phyloP scores from a whole-genome alignment of 1,139 yeast species.

The Magnusiomyces clavatus region DNA sequence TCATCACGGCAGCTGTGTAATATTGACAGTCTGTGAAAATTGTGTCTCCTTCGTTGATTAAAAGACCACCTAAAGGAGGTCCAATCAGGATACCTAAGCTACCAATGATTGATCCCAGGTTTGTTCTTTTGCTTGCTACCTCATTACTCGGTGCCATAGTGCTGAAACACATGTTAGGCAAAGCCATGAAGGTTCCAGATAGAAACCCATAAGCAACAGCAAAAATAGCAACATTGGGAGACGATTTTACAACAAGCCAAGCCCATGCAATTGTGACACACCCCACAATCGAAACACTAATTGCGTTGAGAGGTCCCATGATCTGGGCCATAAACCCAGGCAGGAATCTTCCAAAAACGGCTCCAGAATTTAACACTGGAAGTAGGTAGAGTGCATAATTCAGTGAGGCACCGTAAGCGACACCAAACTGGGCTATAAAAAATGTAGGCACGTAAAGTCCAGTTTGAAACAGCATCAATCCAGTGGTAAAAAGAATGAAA shows the following conservation, averaged over 20 bases:
- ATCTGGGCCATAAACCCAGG: conserved; percentile 43
- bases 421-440: conserved; percentile 30
- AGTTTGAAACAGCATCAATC: conserved; percentile 27
- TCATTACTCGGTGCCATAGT: conserved; percentile 50
- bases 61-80: conserved; percentile 48
- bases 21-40: conserved; percentile 7
- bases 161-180: conserved; percentile 37
- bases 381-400: conserved; percentile 30
- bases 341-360: conserved; percentile 43
- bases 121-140: conserved; percentile 31
- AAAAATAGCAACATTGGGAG: conserved; percentile 37
- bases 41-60: conserved; percentile 21
- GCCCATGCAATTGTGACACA: conserved; percentile 26
- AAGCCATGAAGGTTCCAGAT: conserved; percentile 39
- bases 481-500: conserved; percentile 26
- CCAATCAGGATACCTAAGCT: conserved; percentile 46
- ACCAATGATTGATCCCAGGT: conserved; percentile 56
- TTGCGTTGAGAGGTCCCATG: conserved; percentile 40
- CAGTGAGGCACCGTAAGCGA: conserved; percentile 19
- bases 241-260: conserved; percentile 37
- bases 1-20: conserved; percentile 6
- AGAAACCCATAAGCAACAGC: conserved; percentile 45
- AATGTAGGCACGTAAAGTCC: conserved; percentile 34
- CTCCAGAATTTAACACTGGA: conserved; percentile 45
- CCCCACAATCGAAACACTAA: conserved; percentile 27